phyloP scores from a whole-genome alignment of 768 basidiomycete species.

The Boletellus ananiceps region DNA sequence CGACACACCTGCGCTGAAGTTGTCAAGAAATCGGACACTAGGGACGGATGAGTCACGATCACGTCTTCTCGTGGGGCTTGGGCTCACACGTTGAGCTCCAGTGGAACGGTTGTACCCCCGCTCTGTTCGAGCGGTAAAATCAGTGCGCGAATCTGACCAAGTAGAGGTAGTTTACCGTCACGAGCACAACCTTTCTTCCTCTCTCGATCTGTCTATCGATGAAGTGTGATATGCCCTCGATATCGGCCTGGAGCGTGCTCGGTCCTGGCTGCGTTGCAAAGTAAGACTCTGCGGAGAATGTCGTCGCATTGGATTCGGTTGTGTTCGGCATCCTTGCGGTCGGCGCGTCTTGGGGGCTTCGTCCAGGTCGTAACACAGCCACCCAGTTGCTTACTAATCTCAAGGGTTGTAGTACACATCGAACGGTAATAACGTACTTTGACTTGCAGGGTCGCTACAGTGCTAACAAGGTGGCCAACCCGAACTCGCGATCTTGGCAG shows the following conservation, averaged over 20 bases:
- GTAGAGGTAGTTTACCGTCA: constrained; percentile 64
- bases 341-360: no score
- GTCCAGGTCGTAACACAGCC: constrained; percentile 8
- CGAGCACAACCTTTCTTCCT: constrained; percentile 80
- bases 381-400: neutral
- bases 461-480: no score
- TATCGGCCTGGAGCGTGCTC: constrained; percentile 60
- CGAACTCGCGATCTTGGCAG: no score
- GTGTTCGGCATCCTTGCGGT: constrained; percentile 14
- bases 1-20: constrained; percentile 89
- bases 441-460: no score
- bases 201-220: constrained; percentile 59
- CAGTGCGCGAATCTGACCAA: constrained; percentile 2
- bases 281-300: constrained; percentile 85
- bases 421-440: no score
- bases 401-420: no score
- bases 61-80: constrained; percentile 1
- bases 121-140: constrained; percentile 51
- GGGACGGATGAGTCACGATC: constrained; percentile 18
- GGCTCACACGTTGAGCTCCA: constrained; percentile 98
- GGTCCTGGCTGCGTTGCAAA: constrained; percentile 87
- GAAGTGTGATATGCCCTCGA: constrained; percentile 62
- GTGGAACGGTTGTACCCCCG: constrained; percentile 94
- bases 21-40: constrained; percentile 96
- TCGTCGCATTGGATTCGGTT: constrained; percentile 11